Percentiles rank a stretch among this genome's conserved stretches.
These are phyloP conservation scores for Epichloe typhina DNA, from an alignment of 2,329 filamentous ascomycete genomes.

Conservation along the genomic window DNA sequence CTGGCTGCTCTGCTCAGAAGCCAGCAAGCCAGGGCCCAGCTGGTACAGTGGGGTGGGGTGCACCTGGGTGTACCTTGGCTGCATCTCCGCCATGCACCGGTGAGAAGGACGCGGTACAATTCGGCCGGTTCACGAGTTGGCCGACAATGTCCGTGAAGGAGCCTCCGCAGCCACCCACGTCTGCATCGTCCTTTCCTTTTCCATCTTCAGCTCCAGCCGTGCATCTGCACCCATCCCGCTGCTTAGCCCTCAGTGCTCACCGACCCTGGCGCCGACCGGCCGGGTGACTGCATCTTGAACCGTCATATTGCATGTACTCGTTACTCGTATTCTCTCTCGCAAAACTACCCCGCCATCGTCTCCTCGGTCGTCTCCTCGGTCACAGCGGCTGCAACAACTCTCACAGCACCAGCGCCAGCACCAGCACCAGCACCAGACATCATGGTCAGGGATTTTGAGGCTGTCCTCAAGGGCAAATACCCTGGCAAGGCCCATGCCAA, in stretches of 20 bases:
- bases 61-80: too few species aligned
- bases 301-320: background rate
- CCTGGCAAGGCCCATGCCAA: constrained; percentile 80
- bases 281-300: background rate
- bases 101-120: background rate
- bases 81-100: too few species aligned
- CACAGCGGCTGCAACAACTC: background rate
- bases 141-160: background rate
- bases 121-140: background rate
- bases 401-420: background rate
- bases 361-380: background rate
- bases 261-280: background rate
- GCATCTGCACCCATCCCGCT: background rate
- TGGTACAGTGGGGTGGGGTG: too few species aligned
- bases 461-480: constrained; percentile 49
- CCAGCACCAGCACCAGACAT: background rate
- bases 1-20: too few species aligned
- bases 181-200: background rate
- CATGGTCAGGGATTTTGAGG: constrained; percentile 32
- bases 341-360: background rate
- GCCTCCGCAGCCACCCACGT: background rate
- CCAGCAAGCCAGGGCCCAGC: too few species aligned
- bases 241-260: background rate
- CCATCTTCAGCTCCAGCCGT: background rate
- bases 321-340: background rate